These are phyloP conservation scores for Verticillium tricorpus DNA, from an alignment of 2,329 filamentous ascomycete genomes.

Conservation along the genomic window DNA sequence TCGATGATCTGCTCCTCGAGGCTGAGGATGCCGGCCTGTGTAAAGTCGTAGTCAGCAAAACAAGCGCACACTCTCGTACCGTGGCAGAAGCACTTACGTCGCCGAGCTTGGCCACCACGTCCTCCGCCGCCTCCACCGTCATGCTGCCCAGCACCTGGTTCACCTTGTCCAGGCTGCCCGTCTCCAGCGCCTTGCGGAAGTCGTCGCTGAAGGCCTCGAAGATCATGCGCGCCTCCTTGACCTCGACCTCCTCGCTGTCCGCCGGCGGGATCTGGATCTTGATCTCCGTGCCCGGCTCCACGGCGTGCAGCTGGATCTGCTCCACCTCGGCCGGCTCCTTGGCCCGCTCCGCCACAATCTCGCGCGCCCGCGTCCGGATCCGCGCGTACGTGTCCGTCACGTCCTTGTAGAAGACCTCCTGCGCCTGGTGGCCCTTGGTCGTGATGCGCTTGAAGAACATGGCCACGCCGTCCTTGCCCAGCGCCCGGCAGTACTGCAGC, in stretches of 20 bases:
- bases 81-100: slow-evolving; percentile 40
- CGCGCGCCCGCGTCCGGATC: slow-evolving; percentile 71
- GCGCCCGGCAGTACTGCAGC: slow-evolving; percentile 87
- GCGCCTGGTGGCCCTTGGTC: slow-evolving; percentile 82
- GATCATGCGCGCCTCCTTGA: slow-evolving; percentile 62
- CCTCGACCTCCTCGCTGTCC: slow-evolving; percentile 61
- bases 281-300: slow-evolving; percentile 89
- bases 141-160: slow-evolving; percentile 69
- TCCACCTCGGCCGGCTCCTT: slow-evolving; percentile 60
- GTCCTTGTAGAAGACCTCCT: slow-evolving; percentile 87
- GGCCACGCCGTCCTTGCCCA: slow-evolving; percentile 82
- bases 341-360: slow-evolving; percentile 57
- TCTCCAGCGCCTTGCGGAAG: slow-evolving; percentile 76
- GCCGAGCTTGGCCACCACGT: slow-evolving; percentile 73
- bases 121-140: slow-evolving; percentile 83
- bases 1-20: slow-evolving; percentile 93
- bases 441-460: slow-evolving; percentile 97
- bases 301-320: slow-evolving; percentile 95
- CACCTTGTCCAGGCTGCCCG: slow-evolving; percentile 70
- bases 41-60: slow-evolving; percentile 19
- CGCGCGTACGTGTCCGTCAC: slow-evolving; percentile 82
- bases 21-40: slow-evolving; percentile 76
- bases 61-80: background rate
- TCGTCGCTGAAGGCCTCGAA: slow-evolving; percentile 82
- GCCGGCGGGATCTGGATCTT: slow-evolving; percentile 76